A percentile compares a stretch with the other conserved stretches of the same genome.
phyloP scores from a whole-genome alignment of 345 rosid species.

The Barbarea vulgaris region DNA sequence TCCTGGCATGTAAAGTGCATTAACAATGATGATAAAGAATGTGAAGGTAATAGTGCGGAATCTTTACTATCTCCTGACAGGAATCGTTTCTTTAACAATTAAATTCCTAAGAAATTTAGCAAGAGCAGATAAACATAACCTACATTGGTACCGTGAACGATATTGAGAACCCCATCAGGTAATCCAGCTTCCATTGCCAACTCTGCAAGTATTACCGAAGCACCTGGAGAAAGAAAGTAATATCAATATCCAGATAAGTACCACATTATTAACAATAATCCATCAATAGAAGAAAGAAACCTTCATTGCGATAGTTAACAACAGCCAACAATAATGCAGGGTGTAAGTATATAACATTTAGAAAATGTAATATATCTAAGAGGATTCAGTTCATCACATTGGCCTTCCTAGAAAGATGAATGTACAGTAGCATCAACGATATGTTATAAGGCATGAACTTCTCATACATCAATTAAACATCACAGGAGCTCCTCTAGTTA shows the following conservation, averaged over 20 bases:
- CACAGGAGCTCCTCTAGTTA: not conserved
- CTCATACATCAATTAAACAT: not conserved
- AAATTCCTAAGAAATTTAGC: not conserved
- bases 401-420: not conserved
- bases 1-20: conserved; percentile 53
- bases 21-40: not conserved
- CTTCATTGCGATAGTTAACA: not conserved
- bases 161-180: conserved; percentile 86
- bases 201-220: conserved; percentile 87
- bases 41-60: not conserved
- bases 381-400: not conserved
- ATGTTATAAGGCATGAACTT: not conserved
- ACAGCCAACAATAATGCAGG: not conserved
- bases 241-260: conserved; percentile 8
- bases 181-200: conserved; percentile 96
- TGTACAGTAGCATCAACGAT: not conserved
- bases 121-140: conserved; percentile 27
- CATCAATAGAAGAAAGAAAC: conserved; percentile 9
- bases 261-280: not conserved
- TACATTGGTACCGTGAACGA: conserved; percentile 93
- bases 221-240: conserved; percentile 58
- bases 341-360: not conserved
- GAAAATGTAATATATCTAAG: not conserved
- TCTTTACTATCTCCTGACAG: not conserved
- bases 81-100: not conserved